Base-by-base conservation (phyloP, 306 rosid genomes). In the Dalbergia cultrata region DNA sequence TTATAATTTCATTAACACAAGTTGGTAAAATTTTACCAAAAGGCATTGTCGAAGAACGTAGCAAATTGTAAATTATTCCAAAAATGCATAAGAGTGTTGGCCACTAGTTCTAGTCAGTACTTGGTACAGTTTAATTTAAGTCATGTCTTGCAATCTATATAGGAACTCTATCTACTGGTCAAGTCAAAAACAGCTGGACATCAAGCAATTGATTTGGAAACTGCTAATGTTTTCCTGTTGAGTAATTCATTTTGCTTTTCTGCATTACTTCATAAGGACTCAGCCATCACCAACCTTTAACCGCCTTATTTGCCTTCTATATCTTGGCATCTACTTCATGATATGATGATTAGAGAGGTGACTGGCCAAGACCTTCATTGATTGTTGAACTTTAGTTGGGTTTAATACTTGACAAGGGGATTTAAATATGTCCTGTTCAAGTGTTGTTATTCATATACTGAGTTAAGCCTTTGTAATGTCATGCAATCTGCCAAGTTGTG, bases 401-500 rank as follows among this genome's bases (percentile, higher is more conserved):
- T 61, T 61, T 50, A 60, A 26, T 26, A 26, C 31, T 26, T 26
- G 31, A 26, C 31, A 26, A 26, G 31, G 31, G 31, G 31, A 49
- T 18, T 64, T 54, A 8, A 60, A 53, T 52, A 39, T 61, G 66
- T 21, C 26, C 67, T 50, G 57, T 67, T 64, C 26, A 65, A 72
- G 22, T 81, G 41, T 33, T 66, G 19, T 57, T 75, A 17, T 43
- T 73, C 44, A 45, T 74, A 18, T 52, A 50, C 56, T n/a, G 22
- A 80, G 53, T 54, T 53, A 47, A 57, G 60, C 26, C 33, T 76
- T 21, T 34, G 34, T 44, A 72, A 78, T 73, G 21, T 58, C 26
- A 18, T 44, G 70, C 44, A 16, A 49, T 62, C 60, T 59, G 13
- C 12, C 61, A 4, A 3, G 50, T 63, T 17, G 18, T 75, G 60